phyloP scores from a whole-genome alignment of 129 eudicot genomes.

The Flaveria linearis region DNA sequence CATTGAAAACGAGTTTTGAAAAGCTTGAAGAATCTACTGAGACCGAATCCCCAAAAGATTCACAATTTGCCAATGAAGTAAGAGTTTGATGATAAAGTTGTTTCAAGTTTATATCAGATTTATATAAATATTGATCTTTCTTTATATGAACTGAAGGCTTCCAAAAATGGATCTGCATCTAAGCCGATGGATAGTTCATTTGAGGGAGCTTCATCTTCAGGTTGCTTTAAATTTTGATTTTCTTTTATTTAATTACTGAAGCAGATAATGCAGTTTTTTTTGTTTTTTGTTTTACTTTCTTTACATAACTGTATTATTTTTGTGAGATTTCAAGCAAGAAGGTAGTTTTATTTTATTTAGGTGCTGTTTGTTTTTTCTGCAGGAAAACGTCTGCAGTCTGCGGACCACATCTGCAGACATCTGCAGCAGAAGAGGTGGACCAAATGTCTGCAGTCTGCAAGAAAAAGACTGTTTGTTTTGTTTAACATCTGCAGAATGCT shows the following conservation, averaged over 20 bases:
- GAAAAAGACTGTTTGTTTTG: too few species aligned
- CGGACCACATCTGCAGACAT: too few species aligned
- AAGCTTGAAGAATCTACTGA: constrained; percentile 49
- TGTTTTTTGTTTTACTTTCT: not conserved
- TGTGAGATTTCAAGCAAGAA: constrained; percentile 4
- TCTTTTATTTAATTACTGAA: not conserved
- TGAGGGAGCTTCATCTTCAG: constrained; percentile 46
- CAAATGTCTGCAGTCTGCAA: too few species aligned
- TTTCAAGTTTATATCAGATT: constrained; percentile 7
- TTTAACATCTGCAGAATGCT: too few species aligned
- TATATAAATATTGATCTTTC: not conserved
- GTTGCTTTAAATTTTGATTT: constrained; percentile 40
- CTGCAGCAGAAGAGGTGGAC: too few species aligned
- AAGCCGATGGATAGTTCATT: constrained; percentile 45
- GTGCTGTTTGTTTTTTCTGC: too few species aligned
- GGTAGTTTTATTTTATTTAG: constrained; percentile 3
- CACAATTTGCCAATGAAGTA: constrained; percentile 50
- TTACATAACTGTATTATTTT: not conserved
- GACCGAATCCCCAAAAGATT: constrained; percentile 46
- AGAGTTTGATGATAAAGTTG: constrained; percentile 24
- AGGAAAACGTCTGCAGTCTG: too few species aligned
- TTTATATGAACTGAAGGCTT: constrained; percentile 44
- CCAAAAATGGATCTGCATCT: constrained; percentile 76
- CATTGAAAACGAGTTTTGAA: constrained; percentile 58
- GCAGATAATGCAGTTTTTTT: not conserved